phyloP scores from a whole-genome alignment of 192 early-diverging fungal genomes.

The Entomortierella beljakovae region DNA sequence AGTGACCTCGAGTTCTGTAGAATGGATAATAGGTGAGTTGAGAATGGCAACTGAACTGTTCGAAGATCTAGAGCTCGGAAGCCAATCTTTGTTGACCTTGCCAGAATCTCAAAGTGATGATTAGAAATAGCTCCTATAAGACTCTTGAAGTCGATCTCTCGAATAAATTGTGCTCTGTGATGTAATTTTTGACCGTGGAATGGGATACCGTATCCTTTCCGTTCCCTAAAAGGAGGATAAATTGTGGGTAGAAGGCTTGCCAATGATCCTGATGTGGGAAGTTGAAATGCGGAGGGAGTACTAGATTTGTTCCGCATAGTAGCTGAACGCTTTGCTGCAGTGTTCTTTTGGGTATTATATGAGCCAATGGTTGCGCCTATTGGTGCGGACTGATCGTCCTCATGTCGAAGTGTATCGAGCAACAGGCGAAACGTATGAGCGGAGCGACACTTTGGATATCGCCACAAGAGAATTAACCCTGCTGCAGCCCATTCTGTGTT shows the following conservation, averaged over 20 bases:
- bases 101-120: constrained; percentile 48
- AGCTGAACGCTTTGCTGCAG: constrained; percentile 7
- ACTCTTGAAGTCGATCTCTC: constrained; percentile 19
- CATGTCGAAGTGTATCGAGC: constrained; percentile 45
- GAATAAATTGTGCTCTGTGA: constrained; percentile 47
- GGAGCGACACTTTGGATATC: constrained; percentile 24
- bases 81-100: constrained; percentile 34
- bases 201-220: constrained; percentile 41
- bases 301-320: constrained; percentile 10
- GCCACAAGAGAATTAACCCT: constrained; percentile 33
- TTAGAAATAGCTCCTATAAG: constrained; percentile 3
- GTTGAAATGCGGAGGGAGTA: not conserved
- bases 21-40: constrained; percentile 37
- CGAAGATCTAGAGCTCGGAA: constrained; percentile 38
- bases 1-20: constrained; percentile 20
- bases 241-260: constrained; percentile 30
- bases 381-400: constrained; percentile 19
- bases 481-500: constrained; percentile 50
- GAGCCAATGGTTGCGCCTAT: not conserved
- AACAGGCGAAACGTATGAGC: constrained; percentile 30
- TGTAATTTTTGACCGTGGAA: constrained; percentile 44
- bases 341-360: not conserved
- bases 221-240: constrained; percentile 14
- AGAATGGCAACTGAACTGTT: constrained; percentile 24
- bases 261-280: not conserved